A percentile compares a stretch with the other conserved stretches of the same genome.
Evolutionary conservation across 1,139 yeast genomes (phyloP).

Genomic region (Saccharomycopsis crataegensis): DNA sequence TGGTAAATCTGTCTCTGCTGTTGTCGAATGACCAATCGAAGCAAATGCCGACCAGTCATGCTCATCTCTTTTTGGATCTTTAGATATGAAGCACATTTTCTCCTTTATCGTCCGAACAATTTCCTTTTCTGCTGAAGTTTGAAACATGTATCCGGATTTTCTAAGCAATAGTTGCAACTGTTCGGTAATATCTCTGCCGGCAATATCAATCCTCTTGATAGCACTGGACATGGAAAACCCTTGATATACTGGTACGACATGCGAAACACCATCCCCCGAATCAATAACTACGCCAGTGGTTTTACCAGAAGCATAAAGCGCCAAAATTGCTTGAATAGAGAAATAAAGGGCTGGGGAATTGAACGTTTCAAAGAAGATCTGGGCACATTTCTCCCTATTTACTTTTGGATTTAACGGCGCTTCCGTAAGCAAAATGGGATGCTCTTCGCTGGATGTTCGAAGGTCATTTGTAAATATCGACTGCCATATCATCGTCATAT

Average conservation of each 20-base stretch:
- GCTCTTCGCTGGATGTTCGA: conserved; percentile 73
- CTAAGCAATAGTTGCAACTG: conserved; percentile 62
- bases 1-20: conserved; percentile 10
- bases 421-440: conserved; percentile 82
- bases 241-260: conserved; percentile 82
- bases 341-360: conserved; percentile 83
- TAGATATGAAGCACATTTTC: conserved; percentile 59
- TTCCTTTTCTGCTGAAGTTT: conserved; percentile 73
- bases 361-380: conserved; percentile 74
- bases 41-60: conserved; percentile 38
- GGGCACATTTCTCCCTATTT: conserved; percentile 69
- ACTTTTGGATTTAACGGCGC: conserved; percentile 75
- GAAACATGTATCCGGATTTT: conserved; percentile 53
- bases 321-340: conserved; percentile 75
- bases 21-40: background rate
- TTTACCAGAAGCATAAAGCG: conserved; percentile 81
- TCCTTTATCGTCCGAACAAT: conserved; percentile 76
- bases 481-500: conserved; percentile 73
- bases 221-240: conserved; percentile 77
- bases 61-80: conserved; percentile 65
- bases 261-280: conserved; percentile 88
- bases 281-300: conserved; percentile 89
- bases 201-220: conserved; percentile 69
- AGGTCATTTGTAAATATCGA: conserved; percentile 54
- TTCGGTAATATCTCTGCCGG: conserved; percentile 82